phyloP scores from a whole-genome alignment of 2,329 filamentous ascomycete genomes.

The Alternaria triticimaculans region DNA sequence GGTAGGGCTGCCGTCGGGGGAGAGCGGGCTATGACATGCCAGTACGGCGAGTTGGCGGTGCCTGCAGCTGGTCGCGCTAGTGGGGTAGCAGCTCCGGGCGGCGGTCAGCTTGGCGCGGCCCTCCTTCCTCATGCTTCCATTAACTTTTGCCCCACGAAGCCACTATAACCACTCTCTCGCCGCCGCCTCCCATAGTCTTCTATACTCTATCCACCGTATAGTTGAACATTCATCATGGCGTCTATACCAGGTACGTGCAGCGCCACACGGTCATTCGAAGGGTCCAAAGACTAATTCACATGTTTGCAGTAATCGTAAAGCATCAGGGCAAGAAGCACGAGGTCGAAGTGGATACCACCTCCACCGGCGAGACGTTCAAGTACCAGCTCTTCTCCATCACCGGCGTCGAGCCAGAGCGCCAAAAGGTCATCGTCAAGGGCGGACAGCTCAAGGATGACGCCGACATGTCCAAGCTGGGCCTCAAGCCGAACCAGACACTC shows the following conservation, averaged over 20 bases:
- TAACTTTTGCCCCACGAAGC: conserved; percentile 39
- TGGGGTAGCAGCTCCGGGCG: conserved; percentile 34
- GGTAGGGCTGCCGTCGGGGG: conserved; percentile 23
- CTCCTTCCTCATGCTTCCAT: conserved; percentile 40
- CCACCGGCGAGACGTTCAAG: conserved; percentile 92
- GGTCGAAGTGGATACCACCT: conserved; percentile 84
- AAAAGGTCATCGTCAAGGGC: conserved; percentile 94
- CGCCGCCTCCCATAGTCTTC: conserved; percentile 4
- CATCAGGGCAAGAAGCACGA: conserved; percentile 96
- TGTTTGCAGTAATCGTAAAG: conserved; percentile 78
- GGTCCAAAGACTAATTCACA: conserved; percentile 26
- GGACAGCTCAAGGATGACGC: conserved; percentile 96
- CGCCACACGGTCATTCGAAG: not conserved
- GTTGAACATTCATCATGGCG: conserved; percentile 37
- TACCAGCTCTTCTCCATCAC: conserved; percentile 95
- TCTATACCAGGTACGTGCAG: conserved; percentile 44
- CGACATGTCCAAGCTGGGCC: conserved; percentile 79
- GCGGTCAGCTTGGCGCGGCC: conserved; percentile 22
- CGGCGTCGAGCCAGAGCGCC: conserved; percentile 92
- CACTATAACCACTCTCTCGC: conserved; percentile 24
- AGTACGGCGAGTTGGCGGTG: conserved; percentile 35
- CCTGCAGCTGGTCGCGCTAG: conserved; percentile 33
- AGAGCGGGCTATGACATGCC: conserved; percentile 38
- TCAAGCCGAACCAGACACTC: conserved; percentile 85
- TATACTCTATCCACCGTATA: conserved; percentile 1